A percentile compares a stretch with the other conserved stretches of the same genome.
These are phyloP conservation scores for Starmerella floris DNA, from an alignment of 805 yeast genomes.

Conservation along the genomic window DNA sequence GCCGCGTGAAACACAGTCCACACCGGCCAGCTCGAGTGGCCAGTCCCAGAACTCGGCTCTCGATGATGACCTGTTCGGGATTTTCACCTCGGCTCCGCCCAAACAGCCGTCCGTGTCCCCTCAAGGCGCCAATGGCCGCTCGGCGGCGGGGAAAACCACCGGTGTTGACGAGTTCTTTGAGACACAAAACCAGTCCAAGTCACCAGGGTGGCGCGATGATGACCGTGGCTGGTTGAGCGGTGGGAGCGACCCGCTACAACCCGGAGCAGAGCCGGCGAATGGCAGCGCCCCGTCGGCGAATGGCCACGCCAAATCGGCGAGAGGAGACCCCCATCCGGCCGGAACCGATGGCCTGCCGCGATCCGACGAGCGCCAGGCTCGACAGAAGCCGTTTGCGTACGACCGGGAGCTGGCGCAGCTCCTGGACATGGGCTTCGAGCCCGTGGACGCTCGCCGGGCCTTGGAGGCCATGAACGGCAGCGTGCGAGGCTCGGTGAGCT, in stretches of 20 bases:
- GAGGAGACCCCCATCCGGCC: neutral
- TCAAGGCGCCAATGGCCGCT: neutral
- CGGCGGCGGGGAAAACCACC: neutral
- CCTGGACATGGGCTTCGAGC: conserved; percentile 66
- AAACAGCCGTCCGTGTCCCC: neutral
- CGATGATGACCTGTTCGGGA: conserved; percentile 16
- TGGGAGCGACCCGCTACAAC: no score
- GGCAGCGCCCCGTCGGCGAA: neutral
- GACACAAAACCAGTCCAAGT: no score
- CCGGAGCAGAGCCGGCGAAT: neutral
- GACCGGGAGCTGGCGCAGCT: conserved; percentile 45
- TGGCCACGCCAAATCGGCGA: neutral
- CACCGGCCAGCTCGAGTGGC: neutral
- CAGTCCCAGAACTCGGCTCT: neutral
- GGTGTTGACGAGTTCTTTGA: neutral
- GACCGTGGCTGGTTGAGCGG: no score
- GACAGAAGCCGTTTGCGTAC: neutral
- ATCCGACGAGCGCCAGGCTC: neutral
- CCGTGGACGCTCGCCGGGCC: conserved; percentile 48
- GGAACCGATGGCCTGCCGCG: neutral
- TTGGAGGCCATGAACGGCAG: conserved; percentile 42
- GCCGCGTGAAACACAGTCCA: neutral
- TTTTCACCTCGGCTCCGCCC: conserved; percentile 17
- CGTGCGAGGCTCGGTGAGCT: conserved; percentile 52
- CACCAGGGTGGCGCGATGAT: no score